phyloP scores from a whole-genome alignment of 176 grass and related monocot genomes.

The Ampelocalamus luodianensis region DNA sequence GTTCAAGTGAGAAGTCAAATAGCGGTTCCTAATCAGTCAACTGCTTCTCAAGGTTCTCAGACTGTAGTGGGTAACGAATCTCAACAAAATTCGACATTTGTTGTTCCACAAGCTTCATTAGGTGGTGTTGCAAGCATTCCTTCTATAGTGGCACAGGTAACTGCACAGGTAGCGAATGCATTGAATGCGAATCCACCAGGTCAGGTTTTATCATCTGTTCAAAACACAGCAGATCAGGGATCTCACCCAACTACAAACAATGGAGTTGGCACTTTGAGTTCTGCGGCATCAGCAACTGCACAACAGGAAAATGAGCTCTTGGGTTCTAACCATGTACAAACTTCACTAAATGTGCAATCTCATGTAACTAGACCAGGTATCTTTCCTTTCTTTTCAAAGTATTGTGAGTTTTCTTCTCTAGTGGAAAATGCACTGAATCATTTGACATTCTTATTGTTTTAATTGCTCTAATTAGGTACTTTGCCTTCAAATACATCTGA shows the following conservation, averaged over 20 bases:
- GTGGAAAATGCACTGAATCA: not conserved
- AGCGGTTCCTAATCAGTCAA: constrained; percentile 41
- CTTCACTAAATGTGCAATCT: constrained; percentile 29
- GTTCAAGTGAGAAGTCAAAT: constrained; percentile 70
- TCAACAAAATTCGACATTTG: constrained; percentile 47
- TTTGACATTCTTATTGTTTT: constrained; percentile 24
- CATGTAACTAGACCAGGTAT: constrained; percentile 21
- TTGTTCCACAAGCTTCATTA: constrained; percentile 56
- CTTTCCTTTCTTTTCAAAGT: not conserved
- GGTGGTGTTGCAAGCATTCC: constrained; percentile 57
- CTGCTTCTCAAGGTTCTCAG: constrained; percentile 48
- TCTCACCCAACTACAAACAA: constrained; percentile 34
- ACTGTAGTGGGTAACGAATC: constrained; percentile 34
- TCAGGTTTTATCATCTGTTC: constrained; percentile 46
- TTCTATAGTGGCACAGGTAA: constrained; percentile 65
- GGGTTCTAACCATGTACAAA: constrained; percentile 11
- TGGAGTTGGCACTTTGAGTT: constrained; percentile 25
- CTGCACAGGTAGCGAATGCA: constrained; percentile 54
- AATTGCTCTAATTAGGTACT: constrained; percentile 34
- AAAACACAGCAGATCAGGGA: constrained; percentile 45
- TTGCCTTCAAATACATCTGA: not conserved
- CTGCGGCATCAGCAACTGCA: constrained; percentile 25
- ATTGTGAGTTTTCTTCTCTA: not conserved
- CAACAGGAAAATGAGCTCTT: constrained; percentile 29
- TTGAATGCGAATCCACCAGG: constrained; percentile 36